A percentile compares a stretch with the other conserved stretches of the same genome.
Evolutionary conservation across 208 protist genomes (phyloP).

Genomic region (Histomonas meleagridis): DNA sequence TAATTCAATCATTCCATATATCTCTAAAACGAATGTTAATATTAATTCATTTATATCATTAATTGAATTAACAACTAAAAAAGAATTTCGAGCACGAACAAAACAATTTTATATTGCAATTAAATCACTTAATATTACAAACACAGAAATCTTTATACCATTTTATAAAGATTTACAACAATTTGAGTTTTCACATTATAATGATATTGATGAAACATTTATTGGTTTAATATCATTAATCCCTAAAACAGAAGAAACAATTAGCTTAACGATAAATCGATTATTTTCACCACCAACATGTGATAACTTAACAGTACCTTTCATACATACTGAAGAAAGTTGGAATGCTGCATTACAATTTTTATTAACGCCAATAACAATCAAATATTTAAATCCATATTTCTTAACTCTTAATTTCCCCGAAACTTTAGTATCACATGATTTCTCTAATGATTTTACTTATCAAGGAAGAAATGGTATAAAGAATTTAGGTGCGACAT

Average conservation of each 20-base stretch:
- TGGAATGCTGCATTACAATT: constrained; percentile 14
- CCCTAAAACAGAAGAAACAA: background rate
- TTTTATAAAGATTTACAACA: background rate
- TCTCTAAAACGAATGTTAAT: too few relatives aligned
- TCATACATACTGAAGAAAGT: background rate
- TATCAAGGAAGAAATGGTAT: background rate
- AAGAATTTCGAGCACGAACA: too few relatives aligned
- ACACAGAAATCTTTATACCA: background rate
- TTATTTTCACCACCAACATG: constrained; percentile 29
- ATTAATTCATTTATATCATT: too few relatives aligned
- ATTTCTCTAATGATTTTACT: background rate
- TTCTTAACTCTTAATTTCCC: background rate
- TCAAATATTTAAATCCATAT: background rate
- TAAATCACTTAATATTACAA: too few relatives aligned
- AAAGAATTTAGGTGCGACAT: background rate
- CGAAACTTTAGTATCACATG: too few relatives aligned
- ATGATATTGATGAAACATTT: background rate
- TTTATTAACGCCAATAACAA: background rate
- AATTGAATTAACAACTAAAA: too few relatives aligned
- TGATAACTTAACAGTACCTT: background rate
- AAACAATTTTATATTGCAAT: too few relatives aligned
- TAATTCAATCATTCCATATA: too few relatives aligned
- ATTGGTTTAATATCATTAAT: background rate
- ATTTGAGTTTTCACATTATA: background rate
- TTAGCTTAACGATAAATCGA: background rate